Evolutionary conservation across 2,329 filamentous ascomycete species (phyloP).

Genomic region (Xylaria sp.): DNA sequence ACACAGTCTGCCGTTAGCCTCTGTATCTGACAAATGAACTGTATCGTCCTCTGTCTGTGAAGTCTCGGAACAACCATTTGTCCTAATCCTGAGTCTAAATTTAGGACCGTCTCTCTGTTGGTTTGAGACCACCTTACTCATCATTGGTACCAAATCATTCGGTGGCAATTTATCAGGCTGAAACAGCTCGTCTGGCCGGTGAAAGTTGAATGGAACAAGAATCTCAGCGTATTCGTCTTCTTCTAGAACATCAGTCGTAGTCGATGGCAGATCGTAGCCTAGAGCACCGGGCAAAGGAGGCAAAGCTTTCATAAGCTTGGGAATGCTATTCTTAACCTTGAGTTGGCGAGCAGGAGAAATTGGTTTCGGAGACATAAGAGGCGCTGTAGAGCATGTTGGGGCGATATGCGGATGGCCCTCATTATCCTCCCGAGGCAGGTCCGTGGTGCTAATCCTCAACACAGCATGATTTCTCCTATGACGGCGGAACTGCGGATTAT

Average conservation of each 20-base stretch:
- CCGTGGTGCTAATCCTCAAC: slow-evolving; percentile 45
- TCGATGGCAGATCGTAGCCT: slow-evolving; percentile 40
- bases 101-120: slow-evolving; percentile 44
- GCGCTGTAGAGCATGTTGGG: slow-evolving; percentile 47
- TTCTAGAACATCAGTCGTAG: slow-evolving; percentile 40
- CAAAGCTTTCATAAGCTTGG: slow-evolving; percentile 64
- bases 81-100: slow-evolving; percentile 45
- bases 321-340: slow-evolving; percentile 61
- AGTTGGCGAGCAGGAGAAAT: slow-evolving; percentile 60
- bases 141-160: background rate
- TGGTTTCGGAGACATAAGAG: slow-evolving; percentile 60
- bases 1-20: slow-evolving; percentile 21
- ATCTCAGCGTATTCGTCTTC: slow-evolving; percentile 47
- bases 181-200: slow-evolving; percentile 7
- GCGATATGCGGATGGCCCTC: slow-evolving; percentile 46
- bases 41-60: slow-evolving; percentile 33
- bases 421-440: slow-evolving; percentile 42
- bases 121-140: slow-evolving; percentile 3
- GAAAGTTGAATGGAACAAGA: slow-evolving; percentile 46
- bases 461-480: slow-evolving; percentile 47
- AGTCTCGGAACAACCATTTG: slow-evolving; percentile 36
- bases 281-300: slow-evolving; percentile 56
- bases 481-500: slow-evolving; percentile 39
- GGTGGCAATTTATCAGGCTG: background rate
- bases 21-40: slow-evolving; percentile 30